These are phyloP conservation scores for Astragalus glycyphyllos DNA, from an alignment of 306 rosid species.

Conservation along the genomic window DNA sequence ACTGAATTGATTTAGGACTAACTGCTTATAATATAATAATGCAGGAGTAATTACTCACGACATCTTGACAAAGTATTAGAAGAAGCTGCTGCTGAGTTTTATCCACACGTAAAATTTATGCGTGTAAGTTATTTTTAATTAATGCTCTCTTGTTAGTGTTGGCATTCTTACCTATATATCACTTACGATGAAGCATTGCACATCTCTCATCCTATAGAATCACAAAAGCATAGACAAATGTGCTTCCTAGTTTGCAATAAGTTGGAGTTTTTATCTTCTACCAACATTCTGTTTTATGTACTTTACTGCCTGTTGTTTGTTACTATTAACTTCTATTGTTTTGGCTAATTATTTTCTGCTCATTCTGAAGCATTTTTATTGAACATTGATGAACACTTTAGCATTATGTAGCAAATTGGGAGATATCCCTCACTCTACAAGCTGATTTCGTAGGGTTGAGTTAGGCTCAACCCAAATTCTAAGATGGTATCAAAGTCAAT, in stretches of 20 bases:
- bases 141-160: not conserved
- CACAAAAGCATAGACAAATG: conserved; percentile 8
- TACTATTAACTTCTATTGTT: conserved; percentile 8
- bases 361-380: not conserved
- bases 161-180: conserved; percentile 17
- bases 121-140: conserved; percentile 65
- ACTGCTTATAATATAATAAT: conserved; percentile 39
- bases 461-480: too few species aligned
- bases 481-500: too few species aligned
- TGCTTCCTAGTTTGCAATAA: conserved; percentile 12
- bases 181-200: not conserved
- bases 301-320: not conserved
- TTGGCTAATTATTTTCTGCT: conserved; percentile 5
- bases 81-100: conserved; percentile 86
- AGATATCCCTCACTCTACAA: too few species aligned
- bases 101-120: conserved; percentile 83
- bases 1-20: conserved; percentile 14
- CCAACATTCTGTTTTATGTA: not conserved
- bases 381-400: not conserved
- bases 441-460: too few species aligned
- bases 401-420: too few species aligned
- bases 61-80: conserved; percentile 85
- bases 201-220: conserved; percentile 3
- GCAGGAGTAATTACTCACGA: conserved; percentile 77
- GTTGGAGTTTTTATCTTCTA: conserved; percentile 24